Base-by-base conservation (phyloP, 495 filamentous ascomycete genomes). In the Beverwykella pulmonaria region DNA sequence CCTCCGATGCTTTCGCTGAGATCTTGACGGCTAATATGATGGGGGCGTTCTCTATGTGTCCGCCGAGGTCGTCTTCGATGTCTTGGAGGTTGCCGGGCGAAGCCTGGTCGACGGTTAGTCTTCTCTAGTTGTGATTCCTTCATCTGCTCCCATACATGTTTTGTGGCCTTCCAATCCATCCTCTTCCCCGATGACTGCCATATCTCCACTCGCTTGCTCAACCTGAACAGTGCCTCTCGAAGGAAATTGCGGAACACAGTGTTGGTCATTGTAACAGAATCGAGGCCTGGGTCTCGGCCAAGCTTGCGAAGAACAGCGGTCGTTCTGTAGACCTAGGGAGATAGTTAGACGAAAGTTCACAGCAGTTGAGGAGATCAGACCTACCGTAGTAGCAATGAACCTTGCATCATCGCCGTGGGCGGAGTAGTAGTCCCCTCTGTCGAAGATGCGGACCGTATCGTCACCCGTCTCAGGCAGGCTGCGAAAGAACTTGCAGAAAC, bases 81-180 rank as follows among this genome's bases (percentile, higher is more conserved):
- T 97, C 95, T 77, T 98, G 95, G 34, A 98, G 77, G 76, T 98
- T 98, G 14, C 94, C 94, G 0, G 94, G 94, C 29, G 92, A 97
- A 27, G 93, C 93, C 72, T 74, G 47, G 6, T 17, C 4, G 9
- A 27, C 12, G 4, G 59, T 55, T 55, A 50, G n/a, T 41, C 1
- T 26, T 41, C 2, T 26, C 1, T 20, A 6, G 97, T 92, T 75
- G 96, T 92, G 32, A 87, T 74, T 96, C 93, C 76, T 97, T 92
- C 27, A 96, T 75, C 76, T 97, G 96, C 12, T 92, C 92, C 34
- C 91, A 94, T 41, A 93, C 92, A 70, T 76, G 90, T 79, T 97
- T 98, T 46, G 79, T 81, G 44, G 93, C 76, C 73, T 95, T 96
- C 94, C 95, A 98, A 68, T 90, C 89, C 76, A 90, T 92, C 54